Percentiles rank a stretch among this genome's conserved stretches.
These are phyloP conservation scores for Marasmius sp. DNA, from an alignment of 1,284 basidiomycete species.

Conservation along the genomic window DNA sequence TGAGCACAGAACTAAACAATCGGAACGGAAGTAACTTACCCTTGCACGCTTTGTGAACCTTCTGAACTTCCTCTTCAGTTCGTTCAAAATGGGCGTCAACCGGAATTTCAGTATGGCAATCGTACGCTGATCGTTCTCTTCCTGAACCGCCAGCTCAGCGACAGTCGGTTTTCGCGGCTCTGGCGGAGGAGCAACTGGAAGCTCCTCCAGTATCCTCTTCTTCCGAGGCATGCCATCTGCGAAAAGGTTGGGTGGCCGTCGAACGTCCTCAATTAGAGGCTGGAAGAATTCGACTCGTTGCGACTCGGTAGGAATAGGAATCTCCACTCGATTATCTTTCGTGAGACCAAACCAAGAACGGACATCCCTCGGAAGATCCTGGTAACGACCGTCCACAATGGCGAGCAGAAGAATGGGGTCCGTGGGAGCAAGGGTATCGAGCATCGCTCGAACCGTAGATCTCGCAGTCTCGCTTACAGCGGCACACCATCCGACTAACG, in stretches of 20 bases:
- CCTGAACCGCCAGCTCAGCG: constrained; percentile 82
- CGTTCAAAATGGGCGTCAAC: constrained; percentile 83
- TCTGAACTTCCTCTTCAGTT: constrained; percentile 93
- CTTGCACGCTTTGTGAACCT: constrained; percentile 83
- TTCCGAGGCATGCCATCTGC: constrained; percentile 87
- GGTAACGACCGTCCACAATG: constrained; percentile 78
- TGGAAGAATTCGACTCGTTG: constrained; percentile 83
- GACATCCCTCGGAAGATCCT: constrained; percentile 80
- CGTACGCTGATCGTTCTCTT: constrained; percentile 78
- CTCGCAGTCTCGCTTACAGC: constrained; percentile 85
- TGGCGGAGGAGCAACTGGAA: constrained; percentile 88
- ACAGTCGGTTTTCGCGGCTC: constrained; percentile 83
- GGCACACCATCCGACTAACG: constrained; percentile 83
- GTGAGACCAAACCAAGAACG: constrained; percentile 88
- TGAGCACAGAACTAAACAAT: constrained; percentile 3
- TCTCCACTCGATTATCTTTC: constrained; percentile 72
- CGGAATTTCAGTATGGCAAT: constrained; percentile 87
- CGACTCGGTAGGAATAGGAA: constrained; percentile 49
- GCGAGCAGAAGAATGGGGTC: constrained; percentile 93
- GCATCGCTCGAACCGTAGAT: constrained; percentile 85
- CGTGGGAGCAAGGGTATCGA: constrained; percentile 87
- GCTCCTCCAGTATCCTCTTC: constrained; percentile 82
- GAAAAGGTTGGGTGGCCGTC: constrained; percentile 83
- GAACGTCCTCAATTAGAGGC: constrained; percentile 66
- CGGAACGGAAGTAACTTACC: constrained; percentile 44